Conservation (phyloP, 192 early-diverging fungal species). For the Podila verticillata region DNA sequence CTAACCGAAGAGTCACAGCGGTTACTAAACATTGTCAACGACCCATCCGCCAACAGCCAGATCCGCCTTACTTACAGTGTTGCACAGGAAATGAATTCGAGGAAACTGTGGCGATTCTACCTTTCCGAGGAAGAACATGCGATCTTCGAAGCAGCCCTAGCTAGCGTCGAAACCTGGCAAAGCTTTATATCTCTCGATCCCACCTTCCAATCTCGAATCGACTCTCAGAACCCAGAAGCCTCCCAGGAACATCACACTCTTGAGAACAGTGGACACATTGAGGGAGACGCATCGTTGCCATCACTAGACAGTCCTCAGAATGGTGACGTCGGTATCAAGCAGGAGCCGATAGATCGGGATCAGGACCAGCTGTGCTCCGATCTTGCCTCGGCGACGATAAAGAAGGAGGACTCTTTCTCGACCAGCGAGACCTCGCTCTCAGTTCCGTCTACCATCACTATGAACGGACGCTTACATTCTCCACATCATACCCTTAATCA, state of each 20-base stretch:
- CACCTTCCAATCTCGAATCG: slow-evolving; percentile 16
- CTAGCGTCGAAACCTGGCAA: slow-evolving; percentile 44
- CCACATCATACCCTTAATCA: slow-evolving; percentile 36
- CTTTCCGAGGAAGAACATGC: slow-evolving; percentile 49
- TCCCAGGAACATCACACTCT: neutral
- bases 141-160: slow-evolving; percentile 49
- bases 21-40: slow-evolving; percentile 27
- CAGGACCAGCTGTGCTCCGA: slow-evolving; percentile 9
- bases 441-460: slow-evolving; percentile 18
- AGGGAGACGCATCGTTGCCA: neutral
- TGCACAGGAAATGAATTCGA: slow-evolving; percentile 41
- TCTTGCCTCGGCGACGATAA: slow-evolving; percentile 18
- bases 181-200: slow-evolving; percentile 51
- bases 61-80: slow-evolving; percentile 36
- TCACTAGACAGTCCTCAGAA: neutral
- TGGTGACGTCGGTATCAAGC: slow-evolving; percentile 19
- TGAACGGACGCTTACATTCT: slow-evolving; percentile 23
- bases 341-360: slow-evolving; percentile 26
- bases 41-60: slow-evolving; percentile 32
- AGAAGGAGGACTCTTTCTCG: slow-evolving; percentile 38
- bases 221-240: slow-evolving; percentile 18
- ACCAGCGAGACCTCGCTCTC: slow-evolving; percentile 12
- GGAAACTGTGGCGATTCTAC: slow-evolving; percentile 50
- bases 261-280: neutral
- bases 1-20: slow-evolving; percentile 24